phyloP scores from a whole-genome alignment of 2,329 filamentous ascomycete genomes.

The Dothiorella sarmentorum region DNA sequence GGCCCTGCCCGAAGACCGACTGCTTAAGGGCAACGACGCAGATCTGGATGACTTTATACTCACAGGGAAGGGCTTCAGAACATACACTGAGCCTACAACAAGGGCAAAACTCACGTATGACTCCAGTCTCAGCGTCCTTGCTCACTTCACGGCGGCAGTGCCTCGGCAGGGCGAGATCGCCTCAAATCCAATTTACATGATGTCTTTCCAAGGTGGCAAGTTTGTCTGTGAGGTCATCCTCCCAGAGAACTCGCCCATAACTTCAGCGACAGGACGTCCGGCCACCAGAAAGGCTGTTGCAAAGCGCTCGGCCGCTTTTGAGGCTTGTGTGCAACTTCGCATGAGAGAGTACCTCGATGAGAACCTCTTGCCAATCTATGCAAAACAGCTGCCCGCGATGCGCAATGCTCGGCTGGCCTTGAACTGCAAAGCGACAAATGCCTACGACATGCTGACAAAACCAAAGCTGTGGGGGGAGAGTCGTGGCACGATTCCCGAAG shows the following conservation, averaged over 20 bases:
- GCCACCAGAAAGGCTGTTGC: conserved; percentile 71
- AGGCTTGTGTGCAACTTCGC: conserved; percentile 69
- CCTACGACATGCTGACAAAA: conserved; percentile 77
- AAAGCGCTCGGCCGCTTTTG: conserved; percentile 85
- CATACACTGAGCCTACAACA: conserved; percentile 61
- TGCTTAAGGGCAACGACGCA: conserved; percentile 49
- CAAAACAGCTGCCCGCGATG: conserved; percentile 71
- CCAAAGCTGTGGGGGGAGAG: conserved; percentile 66
- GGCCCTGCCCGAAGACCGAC: conserved; percentile 68
- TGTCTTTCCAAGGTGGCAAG: conserved; percentile 53
- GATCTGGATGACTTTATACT: conserved; percentile 56
- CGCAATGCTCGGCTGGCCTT: conserved; percentile 83
- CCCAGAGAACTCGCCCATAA: conserved; percentile 70
- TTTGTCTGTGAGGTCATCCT: conserved; percentile 78
- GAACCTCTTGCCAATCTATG: conserved; percentile 69
- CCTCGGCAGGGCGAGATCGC: conserved; percentile 49
- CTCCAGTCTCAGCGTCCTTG: conserved; percentile 68
- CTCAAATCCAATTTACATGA: conserved; percentile 57
- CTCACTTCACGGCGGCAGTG: conserved; percentile 70
- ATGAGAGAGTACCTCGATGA: conserved; percentile 66
- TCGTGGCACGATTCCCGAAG: conserved; percentile 44
- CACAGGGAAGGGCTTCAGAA: conserved; percentile 50
- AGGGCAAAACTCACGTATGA: conserved; percentile 77
- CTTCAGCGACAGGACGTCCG: conserved; percentile 59
- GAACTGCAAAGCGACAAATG: conserved; percentile 64